A percentile compares a stretch with the other conserved stretches of the same genome.
phyloP scores from a whole-genome alignment of 108 stramenopile species.

The Mayamaea pseudoterrestris region DNA sequence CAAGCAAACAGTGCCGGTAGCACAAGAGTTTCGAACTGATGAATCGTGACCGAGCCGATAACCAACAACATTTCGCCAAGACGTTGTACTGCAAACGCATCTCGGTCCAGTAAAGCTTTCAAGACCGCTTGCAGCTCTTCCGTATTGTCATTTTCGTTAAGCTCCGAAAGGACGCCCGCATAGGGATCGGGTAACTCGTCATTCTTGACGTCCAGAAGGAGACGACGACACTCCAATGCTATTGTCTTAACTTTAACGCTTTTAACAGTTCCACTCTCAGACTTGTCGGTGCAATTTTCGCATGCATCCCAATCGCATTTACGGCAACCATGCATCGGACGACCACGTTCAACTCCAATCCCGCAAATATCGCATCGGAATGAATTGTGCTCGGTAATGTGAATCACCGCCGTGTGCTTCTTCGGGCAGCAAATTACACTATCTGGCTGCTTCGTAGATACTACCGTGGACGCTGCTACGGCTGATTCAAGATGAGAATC shows the following conservation, averaged over 20 bases:
- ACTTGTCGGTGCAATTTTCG: constrained; percentile 29
- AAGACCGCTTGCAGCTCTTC: constrained; percentile 4
- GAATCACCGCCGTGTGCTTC: constrained; percentile 22
- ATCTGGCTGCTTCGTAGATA: not conserved
- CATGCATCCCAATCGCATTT: constrained; percentile 46
- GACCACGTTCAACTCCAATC: constrained; percentile 30
- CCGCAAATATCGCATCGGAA: constrained; percentile 46
- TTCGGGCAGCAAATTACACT: constrained; percentile 26
- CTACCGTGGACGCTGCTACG: not conserved
- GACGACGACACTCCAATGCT: constrained; percentile 3
- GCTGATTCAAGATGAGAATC: not conserved
- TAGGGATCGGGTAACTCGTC: not conserved
- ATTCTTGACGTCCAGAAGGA: constrained; percentile 3
- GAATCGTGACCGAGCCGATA: constrained; percentile 18
- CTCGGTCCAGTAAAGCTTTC: constrained; percentile 12
- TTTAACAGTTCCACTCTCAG: constrained; percentile 31
- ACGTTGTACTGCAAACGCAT: constrained; percentile 12
- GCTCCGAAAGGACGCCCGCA: not conserved
- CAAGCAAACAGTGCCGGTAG: constrained; percentile 26
- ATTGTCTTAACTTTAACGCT: constrained; percentile 6
- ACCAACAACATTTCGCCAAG: constrained; percentile 12
- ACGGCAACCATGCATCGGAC: constrained; percentile 38
- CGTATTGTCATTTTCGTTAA: not conserved
- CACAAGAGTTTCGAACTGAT: constrained; percentile 26
- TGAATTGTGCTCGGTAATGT: constrained; percentile 35